These are phyloP conservation scores for Colletotrichum falcatum DNA, from an alignment of 2,329 filamentous ascomycete species.

Conservation along the genomic window DNA sequence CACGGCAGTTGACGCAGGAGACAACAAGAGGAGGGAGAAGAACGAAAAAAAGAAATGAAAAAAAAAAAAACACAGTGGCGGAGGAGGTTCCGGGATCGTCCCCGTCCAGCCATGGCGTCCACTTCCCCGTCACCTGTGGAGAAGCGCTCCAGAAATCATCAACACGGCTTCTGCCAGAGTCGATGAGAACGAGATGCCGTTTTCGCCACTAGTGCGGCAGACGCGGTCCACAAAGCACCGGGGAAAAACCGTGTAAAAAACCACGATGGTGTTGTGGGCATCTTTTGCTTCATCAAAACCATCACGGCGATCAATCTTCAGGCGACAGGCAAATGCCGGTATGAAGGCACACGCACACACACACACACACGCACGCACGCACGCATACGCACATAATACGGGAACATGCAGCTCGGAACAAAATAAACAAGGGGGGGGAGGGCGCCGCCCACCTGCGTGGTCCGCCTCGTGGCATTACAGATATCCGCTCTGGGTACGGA, in stretches of 20 bases:
- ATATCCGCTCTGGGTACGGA: slow-evolving; percentile 1
- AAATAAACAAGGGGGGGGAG: background rate
- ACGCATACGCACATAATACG: no score
- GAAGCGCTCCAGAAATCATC: slow-evolving; percentile 12
- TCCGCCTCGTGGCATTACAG: slow-evolving; percentile 25
- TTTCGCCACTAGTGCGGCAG: slow-evolving; percentile 15
- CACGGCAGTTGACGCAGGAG: background rate
- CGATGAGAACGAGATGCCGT: no score
- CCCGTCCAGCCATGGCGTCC: slow-evolving; percentile 2
- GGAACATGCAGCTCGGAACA: background rate
- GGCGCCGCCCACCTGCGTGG: background rate
- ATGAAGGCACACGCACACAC: background rate
- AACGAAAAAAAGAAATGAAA: no score
- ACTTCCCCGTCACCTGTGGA: slow-evolving; percentile 22
- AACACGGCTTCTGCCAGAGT: no score
- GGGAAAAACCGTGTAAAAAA: background rate
- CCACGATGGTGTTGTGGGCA: slow-evolving; percentile 5
- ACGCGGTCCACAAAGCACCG: slow-evolving; percentile 21
- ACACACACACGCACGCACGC: background rate
- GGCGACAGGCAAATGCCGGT: background rate
- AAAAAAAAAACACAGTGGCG: background rate
- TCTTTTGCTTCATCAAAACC: background rate
- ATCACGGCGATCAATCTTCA: slow-evolving; percentile 8
- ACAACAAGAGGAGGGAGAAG: no score
- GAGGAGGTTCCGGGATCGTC: slow-evolving; percentile 23